Evolutionary conservation across 495 filamentous ascomycete genomes (phyloP), one percentile per base, ranked within the genome.

Genomic region (Tuber brumale): DNA sequence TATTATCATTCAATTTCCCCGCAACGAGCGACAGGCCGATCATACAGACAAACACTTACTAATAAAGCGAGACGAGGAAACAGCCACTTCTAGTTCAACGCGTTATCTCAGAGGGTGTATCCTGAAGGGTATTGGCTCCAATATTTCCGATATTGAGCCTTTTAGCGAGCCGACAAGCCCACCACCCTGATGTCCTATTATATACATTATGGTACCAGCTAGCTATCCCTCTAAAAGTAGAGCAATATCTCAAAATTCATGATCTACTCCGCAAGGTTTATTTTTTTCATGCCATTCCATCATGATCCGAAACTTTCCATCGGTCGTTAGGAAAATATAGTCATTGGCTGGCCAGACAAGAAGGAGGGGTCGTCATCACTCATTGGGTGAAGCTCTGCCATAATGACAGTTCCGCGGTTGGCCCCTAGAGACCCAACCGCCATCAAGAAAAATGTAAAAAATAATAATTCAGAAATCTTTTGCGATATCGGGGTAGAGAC

Each of bases 1-100:
- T 72, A 2, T n/a, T 70, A 72, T 78, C 70, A 48, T 46, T 75
- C 16, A 72, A 46, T 37, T 83, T 69, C 35, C n/a, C 61, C 0
- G 48, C 5, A 21, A 48, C 46, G 19, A 23, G 48, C 8, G 23
- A n/a, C 8, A 12, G 1, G 14, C 48, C 8, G 14, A 27, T 3
- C 23, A 27, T 27, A 57, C 9, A 23, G 21, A 10, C 21, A n/a
- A n/a, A n/a, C 23, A n/a, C 9, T 51, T n/a, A n/a, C 46, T 6
- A 51, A 9, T 5, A 51, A 6, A 1, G 46, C 6, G 21, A n/a
- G 21, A 51, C n/a, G 46, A 9, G 21, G 8, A n/a, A n/a, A 57
- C n/a, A 3, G 10, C 3, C 8, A 27, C 23, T n/a, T 57, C 48
- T 27, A 1, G 48, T 0, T 27, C 48, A 51, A n/a, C 23, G 3